Percentiles rank a stretch among this genome's conserved stretches.
Evolutionary conservation across 2,329 filamentous ascomycete genomes (phyloP).

Genomic region (Cercospora berteroae): DNA sequence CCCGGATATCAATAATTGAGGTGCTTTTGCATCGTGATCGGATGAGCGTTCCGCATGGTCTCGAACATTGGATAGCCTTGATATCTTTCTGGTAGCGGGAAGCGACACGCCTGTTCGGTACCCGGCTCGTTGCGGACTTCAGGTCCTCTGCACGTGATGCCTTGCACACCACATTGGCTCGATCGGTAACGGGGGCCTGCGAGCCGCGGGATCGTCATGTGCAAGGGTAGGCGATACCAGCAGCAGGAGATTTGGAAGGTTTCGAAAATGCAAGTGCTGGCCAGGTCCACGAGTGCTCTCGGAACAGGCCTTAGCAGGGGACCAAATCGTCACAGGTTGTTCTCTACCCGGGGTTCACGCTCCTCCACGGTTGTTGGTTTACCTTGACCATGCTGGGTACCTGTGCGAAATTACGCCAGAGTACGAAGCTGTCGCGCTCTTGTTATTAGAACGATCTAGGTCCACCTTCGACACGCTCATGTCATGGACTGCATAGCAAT

Average conservation of each 20-base stretch:
- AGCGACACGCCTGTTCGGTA: background rate
- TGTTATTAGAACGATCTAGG: background rate
- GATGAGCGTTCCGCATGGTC: background rate
- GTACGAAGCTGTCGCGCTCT: background rate
- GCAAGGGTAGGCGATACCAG: background rate
- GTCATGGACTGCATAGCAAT: background rate
- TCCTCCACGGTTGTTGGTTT: background rate
- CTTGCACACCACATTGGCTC: background rate
- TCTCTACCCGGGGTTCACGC: slow-evolving; percentile 5
- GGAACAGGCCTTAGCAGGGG: background rate
- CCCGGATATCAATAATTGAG: background rate
- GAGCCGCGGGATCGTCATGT: background rate
- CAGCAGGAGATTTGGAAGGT: background rate
- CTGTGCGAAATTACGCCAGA: slow-evolving; percentile 11
- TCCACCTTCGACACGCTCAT: background rate
- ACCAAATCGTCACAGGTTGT: background rate
- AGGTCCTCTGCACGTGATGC: background rate
- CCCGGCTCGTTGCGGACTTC: background rate
- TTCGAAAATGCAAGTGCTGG: background rate
- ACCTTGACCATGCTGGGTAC: slow-evolving; percentile 2
- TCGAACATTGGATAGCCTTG: background rate
- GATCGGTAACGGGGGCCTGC: background rate
- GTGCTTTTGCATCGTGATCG: slow-evolving; percentile 7
- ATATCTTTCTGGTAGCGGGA: background rate
- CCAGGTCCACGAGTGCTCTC: background rate